Conservation (phyloP, 2,329 filamentous ascomycete species). For the Xylaria sp. region DNA sequence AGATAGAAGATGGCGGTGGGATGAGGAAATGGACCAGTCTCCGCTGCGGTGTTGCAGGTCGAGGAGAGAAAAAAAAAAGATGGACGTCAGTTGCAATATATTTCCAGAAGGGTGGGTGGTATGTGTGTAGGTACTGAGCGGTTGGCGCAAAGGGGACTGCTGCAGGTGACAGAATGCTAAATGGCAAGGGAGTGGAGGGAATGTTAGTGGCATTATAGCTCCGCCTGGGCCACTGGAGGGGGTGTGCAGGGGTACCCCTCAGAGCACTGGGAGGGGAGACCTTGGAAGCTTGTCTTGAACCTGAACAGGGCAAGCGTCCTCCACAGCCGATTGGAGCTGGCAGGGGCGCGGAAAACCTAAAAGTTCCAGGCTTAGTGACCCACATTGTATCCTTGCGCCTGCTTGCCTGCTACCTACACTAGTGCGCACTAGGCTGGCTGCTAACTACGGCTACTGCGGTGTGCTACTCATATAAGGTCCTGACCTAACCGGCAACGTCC, state of each 20-base stretch:
- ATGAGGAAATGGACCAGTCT: background rate
- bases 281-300: slow-evolving; percentile 17
- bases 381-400: slow-evolving; percentile 1
- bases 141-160: slow-evolving; percentile 19
- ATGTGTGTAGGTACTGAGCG: slow-evolving; percentile 20
- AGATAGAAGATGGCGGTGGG: background rate
- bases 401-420: background rate
- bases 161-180: slow-evolving; percentile 26
- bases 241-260: slow-evolving; percentile 21
- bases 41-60: slow-evolving; percentile 4
- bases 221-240: slow-evolving; percentile 13
- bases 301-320: slow-evolving; percentile 17
- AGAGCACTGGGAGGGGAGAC: slow-evolving; percentile 6
- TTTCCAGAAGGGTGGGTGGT: slow-evolving; percentile 29
- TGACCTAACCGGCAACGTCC: too few relatives aligned
- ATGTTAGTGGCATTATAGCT: slow-evolving; percentile 19
- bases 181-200: slow-evolving; percentile 12
- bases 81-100: slow-evolving; percentile 30
- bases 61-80: slow-evolving; percentile 27
- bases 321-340: slow-evolving; percentile 22
- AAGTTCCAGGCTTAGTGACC: slow-evolving; percentile 22
- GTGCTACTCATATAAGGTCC: too few relatives aligned
- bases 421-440: background rate
- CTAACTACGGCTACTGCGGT: too few relatives aligned
- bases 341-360: slow-evolving; percentile 3